Evolutionary conservation across 176 grass and related monocot species (phyloP), one percentile per base, ranked within the genome.

Genomic region (Eragrostis curvula): DNA sequence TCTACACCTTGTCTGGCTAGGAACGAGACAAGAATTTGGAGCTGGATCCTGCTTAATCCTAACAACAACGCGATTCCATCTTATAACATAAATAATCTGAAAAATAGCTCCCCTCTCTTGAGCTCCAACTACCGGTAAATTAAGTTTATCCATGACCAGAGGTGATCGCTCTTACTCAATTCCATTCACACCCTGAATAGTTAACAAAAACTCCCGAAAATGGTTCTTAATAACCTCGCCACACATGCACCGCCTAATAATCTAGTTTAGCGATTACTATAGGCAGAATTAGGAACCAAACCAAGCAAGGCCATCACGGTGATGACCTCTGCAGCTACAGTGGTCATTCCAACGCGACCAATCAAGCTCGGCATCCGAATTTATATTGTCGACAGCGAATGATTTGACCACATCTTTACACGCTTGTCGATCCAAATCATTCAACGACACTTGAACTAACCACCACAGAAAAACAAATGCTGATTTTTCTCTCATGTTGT

Each of bases 371-470:
- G 76, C 56, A 66, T 51, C 23, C 14, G 20, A 57, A 66, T 67
- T 49, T 9, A 73, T 48, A 72, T 57, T 28, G 64, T 17, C 65
- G 83, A 85, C 64, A 65, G 71, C 83, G 72, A 65, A 15, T 41
- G 78, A 85, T 63, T 77, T 58, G 78, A 71, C 87, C 78, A 29
- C 28, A 77, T 70, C 78, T 41, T 61, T 58, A 24, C 88, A 67
- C 47, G 88, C 49, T 71, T 75, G 82, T 77, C 72, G 78, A 83
- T 85, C 83, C 88, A 82, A 67, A 73, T 82, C 72, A 66, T 72
- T 77, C 66, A 82, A 81, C 83, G 87, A 89, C 48, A n/a, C 83
- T 50, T 65, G 45, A 81, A 77, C 82, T 49, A 74, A 51, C 56
- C 25, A 47, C 3, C 30, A 28, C 58, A 5, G 13, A 41, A 50